phyloP scores from a whole-genome alignment of 345 rosid genomes.

The Ailanthus altissimus region DNA sequence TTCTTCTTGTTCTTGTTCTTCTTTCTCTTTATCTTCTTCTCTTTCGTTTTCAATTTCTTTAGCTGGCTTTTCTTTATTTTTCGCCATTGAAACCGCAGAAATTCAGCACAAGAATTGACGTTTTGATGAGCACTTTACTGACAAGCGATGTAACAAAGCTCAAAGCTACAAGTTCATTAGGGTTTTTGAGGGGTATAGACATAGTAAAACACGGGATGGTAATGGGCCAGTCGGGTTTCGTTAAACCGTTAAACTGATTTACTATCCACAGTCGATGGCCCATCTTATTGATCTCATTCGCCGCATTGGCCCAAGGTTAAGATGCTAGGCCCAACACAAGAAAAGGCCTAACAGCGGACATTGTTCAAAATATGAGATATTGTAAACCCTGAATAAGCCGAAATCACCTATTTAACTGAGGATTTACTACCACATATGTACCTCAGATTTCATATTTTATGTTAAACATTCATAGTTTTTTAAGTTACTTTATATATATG shows the following conservation, averaged over 20 bases:
- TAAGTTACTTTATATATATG: too few relatives aligned
- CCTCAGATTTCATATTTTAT: neutral
- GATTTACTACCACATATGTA: neutral
- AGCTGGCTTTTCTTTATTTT: neutral
- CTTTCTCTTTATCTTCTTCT: conserved; percentile 6
- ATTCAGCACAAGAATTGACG: neutral
- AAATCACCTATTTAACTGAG: neutral
- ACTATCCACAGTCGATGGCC: neutral
- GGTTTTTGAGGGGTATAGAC: conserved; percentile 1
- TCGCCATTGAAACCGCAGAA: neutral
- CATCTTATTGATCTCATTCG: neutral
- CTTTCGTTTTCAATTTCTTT: conserved; percentile 27
- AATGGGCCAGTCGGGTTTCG: neutral
- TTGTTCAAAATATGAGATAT: too few relatives aligned
- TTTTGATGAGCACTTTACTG: neutral
- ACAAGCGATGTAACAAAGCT: neutral
- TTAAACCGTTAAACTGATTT: too few relatives aligned
- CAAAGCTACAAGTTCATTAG: neutral
- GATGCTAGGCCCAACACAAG: too few relatives aligned
- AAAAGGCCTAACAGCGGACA: too few relatives aligned
- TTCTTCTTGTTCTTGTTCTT: conserved; percentile 22
- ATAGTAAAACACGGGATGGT: neutral
- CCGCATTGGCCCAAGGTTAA: too few relatives aligned
- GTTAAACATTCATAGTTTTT: too few relatives aligned
- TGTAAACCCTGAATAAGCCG: too few relatives aligned